Percentiles rank a stretch among this genome's conserved stretches.
phyloP scores from a whole-genome alignment of 2,329 filamentous ascomycete genomes.

The Blastomyces parvus region DNA sequence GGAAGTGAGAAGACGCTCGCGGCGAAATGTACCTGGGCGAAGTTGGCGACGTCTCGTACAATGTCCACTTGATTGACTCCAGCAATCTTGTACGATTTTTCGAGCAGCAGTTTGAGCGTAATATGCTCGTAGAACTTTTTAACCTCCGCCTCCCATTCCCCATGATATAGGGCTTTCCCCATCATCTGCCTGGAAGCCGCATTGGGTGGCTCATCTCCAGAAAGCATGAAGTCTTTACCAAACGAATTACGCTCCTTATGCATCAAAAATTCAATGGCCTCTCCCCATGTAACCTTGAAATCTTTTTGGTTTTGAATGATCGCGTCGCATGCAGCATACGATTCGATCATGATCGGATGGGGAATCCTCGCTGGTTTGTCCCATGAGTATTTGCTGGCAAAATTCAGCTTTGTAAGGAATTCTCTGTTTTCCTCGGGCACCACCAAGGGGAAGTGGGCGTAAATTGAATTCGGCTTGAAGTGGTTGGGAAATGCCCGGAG shows the following conservation, averaged over 20 bases:
- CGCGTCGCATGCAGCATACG: slow-evolving; percentile 14
- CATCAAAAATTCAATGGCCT: slow-evolving; percentile 17
- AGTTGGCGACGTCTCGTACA: slow-evolving; percentile 19
- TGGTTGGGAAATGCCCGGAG: slow-evolving; percentile 22
- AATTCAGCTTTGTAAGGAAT: slow-evolving; percentile 18
- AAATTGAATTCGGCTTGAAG: slow-evolving; percentile 22
- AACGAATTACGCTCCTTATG: slow-evolving; percentile 15
- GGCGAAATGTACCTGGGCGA: slow-evolving; percentile 20
- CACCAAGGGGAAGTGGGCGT: slow-evolving; percentile 22
- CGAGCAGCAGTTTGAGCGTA: slow-evolving; percentile 14
- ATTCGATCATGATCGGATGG: slow-evolving; percentile 14
- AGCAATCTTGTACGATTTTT: slow-evolving; percentile 39
- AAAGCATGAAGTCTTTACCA: slow-evolving; percentile 19
- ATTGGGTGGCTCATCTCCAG: slow-evolving; percentile 17
- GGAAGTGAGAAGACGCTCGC: slow-evolving; percentile 21
- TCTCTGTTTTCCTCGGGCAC: slow-evolving; percentile 20
- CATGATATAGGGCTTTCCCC: slow-evolving; percentile 16
- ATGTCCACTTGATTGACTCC: slow-evolving; percentile 25
- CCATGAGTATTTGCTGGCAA: slow-evolving; percentile 18
- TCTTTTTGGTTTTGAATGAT: slow-evolving; percentile 18
- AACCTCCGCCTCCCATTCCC: slow-evolving; percentile 13
- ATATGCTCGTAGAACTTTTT: slow-evolving; percentile 17
- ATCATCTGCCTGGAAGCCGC: slow-evolving; percentile 17
- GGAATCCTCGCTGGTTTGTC: slow-evolving; percentile 12
- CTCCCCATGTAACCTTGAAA: slow-evolving; percentile 21